These are phyloP conservation scores for Trametes maxima DNA, from an alignment of 768 basidiomycete genomes.

Conservation along the genomic window DNA sequence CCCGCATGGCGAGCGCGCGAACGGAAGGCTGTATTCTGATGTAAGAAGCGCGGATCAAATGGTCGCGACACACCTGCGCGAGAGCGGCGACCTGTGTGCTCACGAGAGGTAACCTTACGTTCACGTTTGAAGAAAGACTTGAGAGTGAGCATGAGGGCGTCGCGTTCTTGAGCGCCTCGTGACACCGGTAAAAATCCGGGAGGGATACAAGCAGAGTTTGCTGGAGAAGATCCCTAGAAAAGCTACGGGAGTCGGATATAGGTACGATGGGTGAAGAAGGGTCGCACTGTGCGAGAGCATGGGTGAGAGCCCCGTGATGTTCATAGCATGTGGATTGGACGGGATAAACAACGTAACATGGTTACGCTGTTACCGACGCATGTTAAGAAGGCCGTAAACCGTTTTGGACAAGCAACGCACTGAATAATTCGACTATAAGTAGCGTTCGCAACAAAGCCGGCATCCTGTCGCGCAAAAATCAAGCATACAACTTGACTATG, in stretches of 20 bases:
- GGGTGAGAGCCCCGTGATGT: too few relatives aligned
- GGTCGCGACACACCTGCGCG: not conserved
- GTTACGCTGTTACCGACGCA: too few relatives aligned
- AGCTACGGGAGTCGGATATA: slow-evolving; percentile 10
- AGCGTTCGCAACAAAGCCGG: too few relatives aligned
- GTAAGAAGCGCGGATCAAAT: slow-evolving; percentile 5
- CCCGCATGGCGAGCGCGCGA: slow-evolving; percentile 13
- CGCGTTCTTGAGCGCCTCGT: not conserved
- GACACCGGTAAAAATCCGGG: slow-evolving; percentile 19
- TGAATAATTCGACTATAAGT: too few relatives aligned
- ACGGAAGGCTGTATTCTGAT: slow-evolving; percentile 12
- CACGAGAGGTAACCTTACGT: not conserved
- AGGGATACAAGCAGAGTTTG: not conserved
- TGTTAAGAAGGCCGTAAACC: too few relatives aligned
- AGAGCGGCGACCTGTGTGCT: not conserved
- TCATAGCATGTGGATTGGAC: too few relatives aligned
- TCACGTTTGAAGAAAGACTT: not conserved
- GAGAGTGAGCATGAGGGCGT: slow-evolving; percentile 1
- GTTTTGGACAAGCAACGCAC: too few relatives aligned
- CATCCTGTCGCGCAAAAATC: too few relatives aligned
- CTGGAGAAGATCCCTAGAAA: not conserved
- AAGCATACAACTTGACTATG: too few relatives aligned
- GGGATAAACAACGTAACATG: too few relatives aligned
- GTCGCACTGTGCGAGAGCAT: too few relatives aligned
- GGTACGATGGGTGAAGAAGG: not conserved